Evolutionary conservation across 371 early-diverging fungal genomes (phyloP), one percentile per base, ranked within the genome.

Genomic region (Lichtheimia corymbifera): DNA sequence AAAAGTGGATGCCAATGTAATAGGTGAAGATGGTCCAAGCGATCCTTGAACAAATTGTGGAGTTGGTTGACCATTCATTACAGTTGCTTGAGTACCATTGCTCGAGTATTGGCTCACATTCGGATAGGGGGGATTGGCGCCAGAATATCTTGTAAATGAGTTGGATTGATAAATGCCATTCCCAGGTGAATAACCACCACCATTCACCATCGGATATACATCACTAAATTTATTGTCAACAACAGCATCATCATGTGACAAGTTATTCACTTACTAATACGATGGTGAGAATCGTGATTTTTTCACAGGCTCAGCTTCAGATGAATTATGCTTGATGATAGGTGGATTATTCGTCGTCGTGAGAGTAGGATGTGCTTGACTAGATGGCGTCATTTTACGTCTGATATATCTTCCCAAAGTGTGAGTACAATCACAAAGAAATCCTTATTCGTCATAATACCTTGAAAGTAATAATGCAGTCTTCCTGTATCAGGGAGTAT

Each of bases 151-250:
- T 17, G 53, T 58, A 51, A 66, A 61, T 25, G 58, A 40, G 15
- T 41, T 55, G 17, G 53, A 40, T 30, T 65, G 70, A 18, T 65
- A 65, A 14, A 45, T 20, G 1, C 53, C 54, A 17, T 55, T 59
- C 41, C 50, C 55, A 14, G 57, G n/a, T 41, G 49, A 22, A 41
- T 57, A 59, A 53, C 68, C 66, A 43, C 50, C 59, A 47, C 59
- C 63, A 35, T 51, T 63, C 58, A 68, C 66, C 72, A 72, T 72
- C 52, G 63, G 63, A 54, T 72, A 72, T 4, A 56, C 58, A 25
- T 72, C 72, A 51, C 63, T 66, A 54, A 49, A 50, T 27, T 2
- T 18, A 45, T 18, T 15, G 45, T 22, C 20, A 41, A 24, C 24
- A 14, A 22, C 22, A 22, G 22, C 24, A 57, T 22, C 9, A 57